Evolutionary conservation across 108 stramenopile species (phyloP).

Genomic region (Aurantiochytrium sp.): DNA sequence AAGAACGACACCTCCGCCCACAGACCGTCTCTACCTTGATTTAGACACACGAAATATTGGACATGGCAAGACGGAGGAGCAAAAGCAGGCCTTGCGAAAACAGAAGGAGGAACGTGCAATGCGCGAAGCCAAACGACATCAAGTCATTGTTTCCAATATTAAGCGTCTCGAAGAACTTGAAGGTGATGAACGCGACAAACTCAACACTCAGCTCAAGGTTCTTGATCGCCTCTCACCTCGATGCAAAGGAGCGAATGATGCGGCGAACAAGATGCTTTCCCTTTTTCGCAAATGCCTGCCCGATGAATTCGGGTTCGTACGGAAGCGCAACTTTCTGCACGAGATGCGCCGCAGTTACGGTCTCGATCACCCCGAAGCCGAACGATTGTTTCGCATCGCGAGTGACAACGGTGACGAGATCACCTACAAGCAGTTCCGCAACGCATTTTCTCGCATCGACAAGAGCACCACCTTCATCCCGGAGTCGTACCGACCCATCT

Average conservation of each 20-base stretch:
- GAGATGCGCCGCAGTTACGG: neutral
- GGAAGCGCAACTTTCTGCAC: neutral
- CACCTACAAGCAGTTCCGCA: neutral
- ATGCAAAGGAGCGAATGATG: neutral
- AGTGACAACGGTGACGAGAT: neutral
- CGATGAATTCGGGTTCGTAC: neutral
- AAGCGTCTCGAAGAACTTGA: neutral
- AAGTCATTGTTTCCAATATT: neutral
- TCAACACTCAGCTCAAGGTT: neutral
- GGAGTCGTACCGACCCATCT: neutral
- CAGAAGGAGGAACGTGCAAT: neutral
- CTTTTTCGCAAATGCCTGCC: neutral
- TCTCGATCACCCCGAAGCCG: neutral
- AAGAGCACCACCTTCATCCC: neutral
- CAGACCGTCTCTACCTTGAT: neutral
- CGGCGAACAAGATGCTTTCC: neutral
- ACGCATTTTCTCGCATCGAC: neutral
- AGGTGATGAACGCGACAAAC: neutral
- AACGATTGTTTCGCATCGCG: neutral
- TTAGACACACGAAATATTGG: neutral
- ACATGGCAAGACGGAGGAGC: neutral
- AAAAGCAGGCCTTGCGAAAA: neutral
- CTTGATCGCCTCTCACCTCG: neutral
- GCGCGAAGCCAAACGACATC: neutral
- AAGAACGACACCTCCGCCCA: neutral